Evolutionary conservation across 208 protist species (phyloP).

Genomic region (Perkinsela sp.): DNA sequence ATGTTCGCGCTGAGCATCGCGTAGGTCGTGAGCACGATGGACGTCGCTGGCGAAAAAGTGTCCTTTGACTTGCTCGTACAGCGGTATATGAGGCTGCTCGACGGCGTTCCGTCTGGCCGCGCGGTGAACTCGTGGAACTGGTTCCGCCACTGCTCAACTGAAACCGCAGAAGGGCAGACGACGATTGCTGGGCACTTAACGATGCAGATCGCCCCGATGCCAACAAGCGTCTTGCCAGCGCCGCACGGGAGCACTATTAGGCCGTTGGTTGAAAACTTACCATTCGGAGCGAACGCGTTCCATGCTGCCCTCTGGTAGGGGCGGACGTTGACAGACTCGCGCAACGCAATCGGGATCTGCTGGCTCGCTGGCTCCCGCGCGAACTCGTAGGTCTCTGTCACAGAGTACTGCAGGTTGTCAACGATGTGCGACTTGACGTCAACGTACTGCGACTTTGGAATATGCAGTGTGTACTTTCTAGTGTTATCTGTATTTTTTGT

Average conservation of each 20-base stretch:
- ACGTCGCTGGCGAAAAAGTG: constrained; percentile 27
- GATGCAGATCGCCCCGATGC: constrained; percentile 76
- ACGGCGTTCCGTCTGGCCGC: constrained; percentile 22
- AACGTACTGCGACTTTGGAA: background rate
- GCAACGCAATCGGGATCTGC: constrained; percentile 7
- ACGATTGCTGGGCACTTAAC: constrained; percentile 78
- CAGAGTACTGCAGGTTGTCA: background rate
- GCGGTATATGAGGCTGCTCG: constrained; percentile 11
- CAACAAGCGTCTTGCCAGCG: constrained; percentile 95
- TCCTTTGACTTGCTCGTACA: constrained; percentile 20
- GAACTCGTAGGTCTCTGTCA: background rate
- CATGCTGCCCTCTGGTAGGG: constrained; percentile 50
- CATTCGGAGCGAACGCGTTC: constrained; percentile 31
- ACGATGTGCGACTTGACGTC: background rate
- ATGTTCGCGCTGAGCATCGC: constrained; percentile 79
- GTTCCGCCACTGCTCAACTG: constrained; percentile 80
- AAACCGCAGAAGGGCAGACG: constrained; percentile 76
- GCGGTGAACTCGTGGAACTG: constrained; percentile 78
- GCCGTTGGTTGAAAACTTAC: constrained; percentile 60
- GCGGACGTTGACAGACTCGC: constrained; percentile 25
- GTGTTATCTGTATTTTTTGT: background rate
- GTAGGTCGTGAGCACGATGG: constrained; percentile 95
- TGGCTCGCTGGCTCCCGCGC: background rate
- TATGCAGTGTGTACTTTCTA: background rate
- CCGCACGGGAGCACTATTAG: constrained; percentile 98